Evolutionary conservation across 2,329 filamentous ascomycete genomes (phyloP).

Genomic region (Teratosphaeria viscida): DNA sequence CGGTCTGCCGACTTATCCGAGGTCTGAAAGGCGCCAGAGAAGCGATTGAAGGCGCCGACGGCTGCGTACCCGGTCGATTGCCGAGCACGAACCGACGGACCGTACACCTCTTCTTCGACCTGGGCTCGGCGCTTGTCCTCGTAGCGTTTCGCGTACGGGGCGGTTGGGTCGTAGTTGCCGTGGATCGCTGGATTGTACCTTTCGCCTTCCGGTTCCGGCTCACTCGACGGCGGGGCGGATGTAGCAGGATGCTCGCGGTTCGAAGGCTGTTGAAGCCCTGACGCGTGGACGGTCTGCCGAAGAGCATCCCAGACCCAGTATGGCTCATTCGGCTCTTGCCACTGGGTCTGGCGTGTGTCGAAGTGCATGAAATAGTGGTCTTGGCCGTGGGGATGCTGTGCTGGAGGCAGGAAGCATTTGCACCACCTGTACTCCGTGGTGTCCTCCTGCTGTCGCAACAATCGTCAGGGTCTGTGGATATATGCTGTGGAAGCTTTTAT

Average conservation of each 20-base stretch:
- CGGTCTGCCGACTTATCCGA: conserved; percentile 58
- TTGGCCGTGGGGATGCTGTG: conserved; percentile 2
- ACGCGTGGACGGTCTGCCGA: conserved; percentile 11
- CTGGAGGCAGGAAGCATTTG: conserved; percentile 11
- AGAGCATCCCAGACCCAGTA: conserved; percentile 23
- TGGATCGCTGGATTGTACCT: conserved; percentile 96
- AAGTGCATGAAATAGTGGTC: conserved; percentile 20
- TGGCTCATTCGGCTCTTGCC: conserved; percentile 20
- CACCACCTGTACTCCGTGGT: conserved; percentile 10
- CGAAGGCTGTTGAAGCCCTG: conserved; percentile 17
- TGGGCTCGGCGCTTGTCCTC: conserved; percentile 21
- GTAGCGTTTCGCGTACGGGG: conserved; percentile 64
- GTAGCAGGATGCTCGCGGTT: background rate
- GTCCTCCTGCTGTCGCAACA: background rate
- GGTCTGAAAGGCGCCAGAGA: conserved; percentile 74
- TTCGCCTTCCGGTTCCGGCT: conserved; percentile 11
- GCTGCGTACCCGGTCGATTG: conserved; percentile 44
- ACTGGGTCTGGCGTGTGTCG: conserved; percentile 15
- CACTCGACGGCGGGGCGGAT: background rate
- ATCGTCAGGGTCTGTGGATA: background rate
- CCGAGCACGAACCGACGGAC: background rate
- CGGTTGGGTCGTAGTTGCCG: conserved; percentile 89
- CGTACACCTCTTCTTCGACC: conserved; percentile 18
- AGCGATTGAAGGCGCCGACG: conserved; percentile 77
- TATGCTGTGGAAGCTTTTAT: background rate